These are phyloP conservation scores for Saussurea involucrata DNA, from an alignment of 129 eudicot genomes.

Conservation along the genomic window DNA sequence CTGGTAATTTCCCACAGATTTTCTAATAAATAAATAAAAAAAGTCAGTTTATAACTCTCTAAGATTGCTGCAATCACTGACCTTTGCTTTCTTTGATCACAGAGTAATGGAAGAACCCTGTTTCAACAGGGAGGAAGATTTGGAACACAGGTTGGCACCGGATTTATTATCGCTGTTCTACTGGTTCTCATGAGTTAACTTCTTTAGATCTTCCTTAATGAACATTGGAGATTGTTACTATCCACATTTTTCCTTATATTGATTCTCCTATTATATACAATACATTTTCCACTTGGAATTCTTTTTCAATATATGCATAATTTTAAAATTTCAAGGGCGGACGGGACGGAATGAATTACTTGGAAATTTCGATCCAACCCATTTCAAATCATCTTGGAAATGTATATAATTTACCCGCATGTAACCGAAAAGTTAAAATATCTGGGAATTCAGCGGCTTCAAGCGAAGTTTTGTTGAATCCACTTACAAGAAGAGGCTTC, in stretches of 20 bases:
- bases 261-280: background rate
- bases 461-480: background rate
- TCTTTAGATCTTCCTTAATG: background rate
- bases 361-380: background rate
- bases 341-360: background rate
- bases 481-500: background rate
- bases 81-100: constrained; percentile 22
- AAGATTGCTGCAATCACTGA: constrained; percentile 15
- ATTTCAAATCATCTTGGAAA: background rate
- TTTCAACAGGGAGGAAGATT: constrained; percentile 41
- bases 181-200: constrained; percentile 39
- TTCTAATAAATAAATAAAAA: background rate
- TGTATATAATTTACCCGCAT: background rate
- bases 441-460: background rate
- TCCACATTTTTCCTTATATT: constrained; percentile 18
- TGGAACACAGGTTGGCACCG: constrained; percentile 27
- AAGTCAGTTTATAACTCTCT: background rate
- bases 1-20: constrained; percentile 39
- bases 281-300: constrained; percentile 14
- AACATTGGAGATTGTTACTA: constrained; percentile 8
- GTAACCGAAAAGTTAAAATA: background rate
- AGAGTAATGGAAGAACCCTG: constrained; percentile 56
- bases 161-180: constrained; percentile 43
- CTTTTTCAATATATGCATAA: constrained; percentile 20
- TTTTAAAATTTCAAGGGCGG: background rate